Conservation (phyloP, 345 rosid genomes). For the Eucalyptus sp. region DNA sequence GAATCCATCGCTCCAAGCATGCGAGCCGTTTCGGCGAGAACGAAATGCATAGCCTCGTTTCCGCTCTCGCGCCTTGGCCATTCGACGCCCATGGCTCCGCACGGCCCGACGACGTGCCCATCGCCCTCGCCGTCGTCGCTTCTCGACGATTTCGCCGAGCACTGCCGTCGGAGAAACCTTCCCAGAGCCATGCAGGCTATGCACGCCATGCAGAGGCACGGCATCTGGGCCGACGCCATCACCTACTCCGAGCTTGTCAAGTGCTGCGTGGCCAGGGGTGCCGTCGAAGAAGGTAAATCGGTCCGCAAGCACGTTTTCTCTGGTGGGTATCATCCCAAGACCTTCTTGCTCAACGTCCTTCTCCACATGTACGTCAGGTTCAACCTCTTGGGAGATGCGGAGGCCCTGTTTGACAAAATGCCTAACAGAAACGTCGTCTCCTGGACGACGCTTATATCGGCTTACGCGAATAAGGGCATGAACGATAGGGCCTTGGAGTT, state of each 20-base stretch:
- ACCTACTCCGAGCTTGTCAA: conserved; percentile 48
- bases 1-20: not conserved
- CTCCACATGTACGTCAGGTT: conserved; percentile 48
- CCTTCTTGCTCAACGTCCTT: conserved; percentile 31
- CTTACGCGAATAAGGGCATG: conserved; percentile 21
- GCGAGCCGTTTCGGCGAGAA: not conserved
- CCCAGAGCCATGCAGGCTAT: conserved; percentile 44
- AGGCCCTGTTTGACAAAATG: conserved; percentile 23
- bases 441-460: conserved; percentile 75
- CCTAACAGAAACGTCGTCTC: conserved; percentile 24
- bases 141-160: conserved; percentile 33
- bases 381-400: conserved; percentile 24
- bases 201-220: conserved; percentile 30
- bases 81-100: not conserved
- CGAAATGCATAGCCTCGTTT: not conserved
- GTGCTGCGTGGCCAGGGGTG: conserved; percentile 35
- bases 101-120: not conserved
- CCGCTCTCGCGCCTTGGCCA: not conserved
- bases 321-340: conserved; percentile 25
- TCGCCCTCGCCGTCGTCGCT: not conserved
- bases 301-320: conserved; percentile 40
- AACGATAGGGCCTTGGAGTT: conserved; percentile 7
- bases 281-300: conserved; percentile 33
- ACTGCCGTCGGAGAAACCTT: conserved; percentile 42
- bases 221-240: conserved; percentile 39